Conservation (phyloP, 306 rosid species). For the Senna siamea region DNA sequence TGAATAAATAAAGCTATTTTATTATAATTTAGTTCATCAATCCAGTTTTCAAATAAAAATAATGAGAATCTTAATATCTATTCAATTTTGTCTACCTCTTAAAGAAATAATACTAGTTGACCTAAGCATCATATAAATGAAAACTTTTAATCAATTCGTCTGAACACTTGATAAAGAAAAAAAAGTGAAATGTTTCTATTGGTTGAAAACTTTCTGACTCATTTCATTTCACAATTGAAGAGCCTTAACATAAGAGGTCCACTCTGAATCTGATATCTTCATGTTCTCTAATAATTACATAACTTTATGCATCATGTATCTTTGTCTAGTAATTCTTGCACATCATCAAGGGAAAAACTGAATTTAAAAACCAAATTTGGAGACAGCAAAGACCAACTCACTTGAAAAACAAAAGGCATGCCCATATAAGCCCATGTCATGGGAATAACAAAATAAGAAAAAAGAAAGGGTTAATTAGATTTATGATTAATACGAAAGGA, state of each 20-base stretch:
- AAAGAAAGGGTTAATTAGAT: not conserved
- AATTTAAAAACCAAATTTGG: not conserved
- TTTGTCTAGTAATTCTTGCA: not conserved
- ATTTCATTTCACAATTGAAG: not conserved
- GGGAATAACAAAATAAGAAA: not conserved
- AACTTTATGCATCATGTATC: not conserved
- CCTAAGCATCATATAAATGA: no score
- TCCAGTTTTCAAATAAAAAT: no score
- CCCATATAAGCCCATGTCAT: not conserved
- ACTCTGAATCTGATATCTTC: not conserved
- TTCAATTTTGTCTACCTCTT: no score
- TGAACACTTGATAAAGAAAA: no score
- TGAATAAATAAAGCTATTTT: no score
- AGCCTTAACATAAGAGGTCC: constrained; percentile 1
- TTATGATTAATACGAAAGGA: not conserved
- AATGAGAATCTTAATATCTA: no score
- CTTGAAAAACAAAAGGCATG: not conserved
- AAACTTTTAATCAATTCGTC: no score
- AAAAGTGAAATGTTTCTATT: no score
- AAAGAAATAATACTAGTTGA: no score
- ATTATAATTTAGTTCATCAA: no score
- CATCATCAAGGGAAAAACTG: not conserved
- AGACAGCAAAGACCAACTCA: not conserved
- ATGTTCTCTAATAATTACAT: constrained; percentile 4
- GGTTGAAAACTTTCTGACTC: not conserved